phyloP scores from a whole-genome alignment of 441 rosid genomes.

The Dalechampia spathulata region DNA sequence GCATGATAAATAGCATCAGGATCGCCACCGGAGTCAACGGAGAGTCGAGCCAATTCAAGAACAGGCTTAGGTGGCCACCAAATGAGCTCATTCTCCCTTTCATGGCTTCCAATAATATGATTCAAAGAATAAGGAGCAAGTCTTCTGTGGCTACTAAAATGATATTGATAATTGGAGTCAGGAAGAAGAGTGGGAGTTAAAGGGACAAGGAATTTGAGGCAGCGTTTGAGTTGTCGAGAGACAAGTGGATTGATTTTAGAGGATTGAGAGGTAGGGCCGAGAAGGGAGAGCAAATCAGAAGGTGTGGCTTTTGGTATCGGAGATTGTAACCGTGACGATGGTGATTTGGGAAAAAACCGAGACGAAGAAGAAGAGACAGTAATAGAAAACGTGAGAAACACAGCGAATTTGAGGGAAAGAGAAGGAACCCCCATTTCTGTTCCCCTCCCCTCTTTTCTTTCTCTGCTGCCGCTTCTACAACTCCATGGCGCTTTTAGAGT shows the following conservation, averaged over 20 bases:
- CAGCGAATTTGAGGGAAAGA: slow-evolving; percentile 36
- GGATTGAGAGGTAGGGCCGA: slow-evolving; percentile 40
- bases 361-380: slow-evolving; percentile 38
- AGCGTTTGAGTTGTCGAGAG: slow-evolving; percentile 44
- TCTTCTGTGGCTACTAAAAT: slow-evolving; percentile 13
- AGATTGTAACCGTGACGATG: slow-evolving; percentile 16
- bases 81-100: slow-evolving; percentile 45
- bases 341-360: slow-evolving; percentile 21
- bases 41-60: slow-evolving; percentile 77
- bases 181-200: slow-evolving; percentile 26
- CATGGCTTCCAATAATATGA: slow-evolving; percentile 9
- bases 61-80: slow-evolving; percentile 89
- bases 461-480: no score
- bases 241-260: slow-evolving; percentile 46
- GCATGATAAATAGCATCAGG: slow-evolving; percentile 52
- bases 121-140: slow-evolving; percentile 14
- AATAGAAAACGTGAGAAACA: slow-evolving; percentile 41
- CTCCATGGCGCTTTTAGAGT: no score
- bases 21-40: slow-evolving; percentile 73
- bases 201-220: slow-evolving; percentile 73
- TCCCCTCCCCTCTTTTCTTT: no score
- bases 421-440: slow-evolving; percentile 32
- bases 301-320: slow-evolving; percentile 56
- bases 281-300: slow-evolving; percentile 55
- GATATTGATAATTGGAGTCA: slow-evolving; percentile 3